A percentile compares a stretch with the other conserved stretches of the same genome.
Evolutionary conservation across 441 rosid genomes (phyloP).

Genomic region (Erodium texanum): DNA sequence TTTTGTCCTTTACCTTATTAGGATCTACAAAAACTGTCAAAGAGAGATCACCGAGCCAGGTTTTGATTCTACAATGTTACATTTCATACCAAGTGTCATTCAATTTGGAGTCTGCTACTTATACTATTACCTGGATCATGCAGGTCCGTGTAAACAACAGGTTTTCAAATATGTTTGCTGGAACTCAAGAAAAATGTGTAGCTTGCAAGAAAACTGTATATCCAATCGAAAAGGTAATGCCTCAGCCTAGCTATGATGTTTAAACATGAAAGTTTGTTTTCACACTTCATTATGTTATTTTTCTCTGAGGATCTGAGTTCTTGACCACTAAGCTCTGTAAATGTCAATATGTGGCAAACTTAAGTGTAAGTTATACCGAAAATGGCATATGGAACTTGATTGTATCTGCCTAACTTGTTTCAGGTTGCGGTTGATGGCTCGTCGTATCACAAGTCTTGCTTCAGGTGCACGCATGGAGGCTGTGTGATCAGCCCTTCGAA

Average conservation of each 20-base stretch:
- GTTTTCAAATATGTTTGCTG: constrained; percentile 60
- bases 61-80: constrained; percentile 9
- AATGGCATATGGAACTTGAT: neutral
- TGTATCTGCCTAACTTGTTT: constrained; percentile 1
- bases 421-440: constrained; percentile 72
- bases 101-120: no score
- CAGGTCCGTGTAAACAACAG: constrained; percentile 42
- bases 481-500: constrained; percentile 62
- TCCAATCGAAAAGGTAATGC: constrained; percentile 55
- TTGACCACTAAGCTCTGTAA: neutral
- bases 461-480: constrained; percentile 69
- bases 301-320: neutral
- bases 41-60: constrained; percentile 50
- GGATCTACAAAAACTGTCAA: constrained; percentile 55
- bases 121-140: neutral
- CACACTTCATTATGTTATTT: neutral
- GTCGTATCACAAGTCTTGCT: constrained; percentile 58
- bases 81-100: neutral
- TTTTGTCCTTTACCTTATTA: constrained; percentile 17
- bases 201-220: constrained; percentile 71
- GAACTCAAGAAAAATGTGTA: constrained; percentile 69
- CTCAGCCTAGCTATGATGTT: no score
- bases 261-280: neutral
- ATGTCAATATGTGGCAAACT: neutral
- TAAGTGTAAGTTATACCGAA: no score